Base-by-base conservation (phyloP, 2,329 filamentous ascomycete genomes). In the Apiospora malaysiana region DNA sequence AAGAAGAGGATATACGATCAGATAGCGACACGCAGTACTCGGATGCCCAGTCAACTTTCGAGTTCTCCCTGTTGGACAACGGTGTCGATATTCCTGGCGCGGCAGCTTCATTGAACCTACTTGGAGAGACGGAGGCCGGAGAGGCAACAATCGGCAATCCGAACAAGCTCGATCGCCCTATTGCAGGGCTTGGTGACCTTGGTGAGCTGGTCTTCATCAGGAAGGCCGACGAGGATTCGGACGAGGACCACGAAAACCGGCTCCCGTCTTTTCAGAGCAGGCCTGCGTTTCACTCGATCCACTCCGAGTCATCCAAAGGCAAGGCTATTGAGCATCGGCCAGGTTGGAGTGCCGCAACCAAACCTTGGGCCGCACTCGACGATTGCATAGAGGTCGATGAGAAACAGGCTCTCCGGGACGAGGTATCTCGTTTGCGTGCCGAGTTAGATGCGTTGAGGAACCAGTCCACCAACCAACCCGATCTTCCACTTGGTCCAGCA, bases 331-430 rank as follows among this genome's bases (percentile, higher is more conserved):
- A 63, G 16, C 32, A 32, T 12, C 21, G 49, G 23, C 63, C 67
- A 16, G 59, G 59, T 27, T 72, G 71, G 71, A 70, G 56, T 43
- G 49, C 51, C 9, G 59, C 71, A 2, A 45, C 42, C 7, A 69
- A 72, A 10, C 71, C 71, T 16, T 72, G 71, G 71, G 67, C 69
- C 37, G 23, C 65, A 9, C 51, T 72, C 10, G 25, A 65, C 10
- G 43, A 40, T 10, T 51, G 32, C 42, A 59, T 51, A 21, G 25
- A 46, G n/a, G 23, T 21, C 10, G 59, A 68, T 32, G 71, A 70
- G 21, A 67, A 63, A 21, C 45, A 70, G 7, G 46, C 47, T 46
- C 68, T 72, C 16, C 21, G 66, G 46, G 69, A 65, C 18, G 69
- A 72, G 21, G 69, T 70, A 23, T 42, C 25, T 27, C 71, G 71